Evolutionary conservation across 2,329 filamentous ascomycete species (phyloP), one percentile per base, ranked within the genome.

Genomic region (Cadophora sp.): DNA sequence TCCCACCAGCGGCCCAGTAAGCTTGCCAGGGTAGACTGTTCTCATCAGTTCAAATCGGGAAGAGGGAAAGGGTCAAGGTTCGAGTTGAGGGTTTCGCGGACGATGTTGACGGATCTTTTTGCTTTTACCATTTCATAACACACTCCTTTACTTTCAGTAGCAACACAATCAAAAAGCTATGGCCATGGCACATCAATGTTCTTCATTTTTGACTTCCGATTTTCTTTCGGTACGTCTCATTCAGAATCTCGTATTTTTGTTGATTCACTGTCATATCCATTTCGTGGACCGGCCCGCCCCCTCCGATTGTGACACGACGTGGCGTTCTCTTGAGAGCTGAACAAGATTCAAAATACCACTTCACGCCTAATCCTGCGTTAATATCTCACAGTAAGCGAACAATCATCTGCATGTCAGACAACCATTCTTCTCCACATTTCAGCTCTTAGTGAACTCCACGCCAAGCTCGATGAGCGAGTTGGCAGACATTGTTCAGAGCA

Each of bases 1-100:
- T 66, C 18, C 65, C 65, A 56, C 65, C 65, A 43, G 65, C 65
- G 14, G 51, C 39, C 27, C 56, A 59, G 56, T 59, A 59, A 36
- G 20, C 9, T 41, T 22, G n/a, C 30, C 3, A 18, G 24, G 24
- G 8, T 8, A 27, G 14, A 53, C 3, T n/a, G 24, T 30, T 30
- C 50, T 6, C 2, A 18, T 0, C 24, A 53, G 50, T 51, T 7
- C 24, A 51, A 3, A 53, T 33, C 47, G 16, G 33, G 16, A n/a
- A 6, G 8, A 33, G 2, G 24, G 24, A 27, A 9, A 33, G 33
- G 13, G 22, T 3, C 36, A 33, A 53, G 13, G 22, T 14, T 9
- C 27, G 11, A 22, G 13, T n/a, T 1, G 6, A 33, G 50, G 14
- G 16, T 11, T 33, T 33, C 27, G 48, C 7, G 16, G 50, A 30